phyloP scores from a whole-genome alignment of 1,284 basidiomycete genomes.

The Ceratobasidium theobromae region DNA sequence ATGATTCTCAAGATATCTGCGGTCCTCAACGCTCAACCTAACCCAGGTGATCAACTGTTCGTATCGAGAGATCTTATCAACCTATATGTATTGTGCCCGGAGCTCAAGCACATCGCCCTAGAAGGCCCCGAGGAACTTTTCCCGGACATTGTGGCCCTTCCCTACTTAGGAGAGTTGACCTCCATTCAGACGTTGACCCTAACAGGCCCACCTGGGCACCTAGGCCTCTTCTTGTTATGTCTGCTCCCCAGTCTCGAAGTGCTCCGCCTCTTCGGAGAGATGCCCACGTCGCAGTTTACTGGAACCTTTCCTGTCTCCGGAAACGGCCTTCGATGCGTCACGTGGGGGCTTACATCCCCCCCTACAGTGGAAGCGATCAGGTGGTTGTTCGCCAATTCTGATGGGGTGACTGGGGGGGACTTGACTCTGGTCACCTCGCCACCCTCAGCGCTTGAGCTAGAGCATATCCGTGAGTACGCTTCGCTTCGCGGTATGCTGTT shows the following conservation, averaged over 20 bases:
- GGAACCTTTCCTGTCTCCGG: background rate
- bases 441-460: background rate
- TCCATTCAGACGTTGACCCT: background rate
- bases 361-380: background rate
- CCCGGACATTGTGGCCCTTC: background rate
- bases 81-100: background rate
- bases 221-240: background rate
- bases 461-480: background rate
- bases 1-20: conserved; percentile 6
- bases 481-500: background rate
- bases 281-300: background rate
- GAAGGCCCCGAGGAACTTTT: background rate
- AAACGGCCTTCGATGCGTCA: background rate
- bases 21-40: background rate
- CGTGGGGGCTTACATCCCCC: background rate
- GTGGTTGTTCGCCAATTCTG: conserved; percentile 5
- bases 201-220: background rate
- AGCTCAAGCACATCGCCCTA: background rate
- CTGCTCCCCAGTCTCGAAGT: background rate
- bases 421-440: conserved; percentile 1
- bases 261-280: background rate
- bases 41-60: background rate
- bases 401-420: background rate
- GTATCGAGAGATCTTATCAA: background rate
- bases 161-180: background rate